Evolutionary conservation across 2,329 filamentous ascomycete species (phyloP).

Genomic region (Didymellaceae sp.): DNA sequence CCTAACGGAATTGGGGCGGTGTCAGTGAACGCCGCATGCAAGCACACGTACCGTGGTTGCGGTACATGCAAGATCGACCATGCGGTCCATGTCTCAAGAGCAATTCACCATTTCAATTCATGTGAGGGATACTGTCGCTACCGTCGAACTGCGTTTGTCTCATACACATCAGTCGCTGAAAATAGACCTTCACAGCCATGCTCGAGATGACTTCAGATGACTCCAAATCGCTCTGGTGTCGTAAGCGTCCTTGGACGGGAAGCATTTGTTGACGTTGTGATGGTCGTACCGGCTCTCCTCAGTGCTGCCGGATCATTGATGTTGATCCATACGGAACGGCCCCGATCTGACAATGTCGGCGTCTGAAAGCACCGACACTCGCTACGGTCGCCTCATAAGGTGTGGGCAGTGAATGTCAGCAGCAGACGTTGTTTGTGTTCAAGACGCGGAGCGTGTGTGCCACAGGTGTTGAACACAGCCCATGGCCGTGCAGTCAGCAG

Average conservation of each 20-base stretch:
- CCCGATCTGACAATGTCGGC: constrained; percentile 14
- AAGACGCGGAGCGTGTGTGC: not conserved
- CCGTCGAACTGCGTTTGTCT: not conserved
- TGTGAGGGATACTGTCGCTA: not conserved
- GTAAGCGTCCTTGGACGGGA: constrained; percentile 8
- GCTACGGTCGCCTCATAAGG: constrained; percentile 1
- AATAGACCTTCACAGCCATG: constrained; percentile 16
- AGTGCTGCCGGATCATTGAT: constrained; percentile 15
- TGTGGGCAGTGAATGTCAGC: constrained; percentile 2
- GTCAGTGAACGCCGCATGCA: constrained; percentile 9
- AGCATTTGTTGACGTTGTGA: constrained; percentile 17
- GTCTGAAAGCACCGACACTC: constrained; percentile 2
- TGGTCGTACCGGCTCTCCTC: constrained; percentile 18
- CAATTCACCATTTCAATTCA: not conserved
- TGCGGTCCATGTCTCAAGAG: not conserved
- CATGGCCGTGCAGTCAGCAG: constrained; percentile 4
- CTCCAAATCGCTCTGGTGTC: constrained; percentile 7
- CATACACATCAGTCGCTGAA: not conserved
- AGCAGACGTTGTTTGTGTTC: constrained; percentile 1
- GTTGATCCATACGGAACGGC: constrained; percentile 14
- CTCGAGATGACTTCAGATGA: constrained; percentile 4
- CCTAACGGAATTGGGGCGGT: constrained; percentile 1
- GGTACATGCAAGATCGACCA: constrained; percentile 8
- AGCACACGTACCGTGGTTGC: constrained; percentile 8
- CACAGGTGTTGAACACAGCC: constrained; percentile 5